phyloP scores from a whole-genome alignment of 139 green algal genomes.

The Chlorella sp. region DNA sequence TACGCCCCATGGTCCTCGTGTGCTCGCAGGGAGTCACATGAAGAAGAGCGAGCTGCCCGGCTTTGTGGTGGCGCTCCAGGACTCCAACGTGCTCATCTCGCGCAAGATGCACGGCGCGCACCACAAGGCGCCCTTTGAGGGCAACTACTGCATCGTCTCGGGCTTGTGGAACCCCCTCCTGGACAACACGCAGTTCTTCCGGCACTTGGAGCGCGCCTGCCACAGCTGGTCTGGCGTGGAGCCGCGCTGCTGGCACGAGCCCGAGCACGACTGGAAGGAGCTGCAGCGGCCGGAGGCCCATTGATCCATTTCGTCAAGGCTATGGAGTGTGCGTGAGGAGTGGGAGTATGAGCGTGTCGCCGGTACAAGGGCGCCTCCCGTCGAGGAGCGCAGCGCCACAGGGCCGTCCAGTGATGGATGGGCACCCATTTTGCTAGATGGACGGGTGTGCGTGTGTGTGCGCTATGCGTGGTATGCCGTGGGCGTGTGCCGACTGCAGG shows the following conservation, averaged over 20 bases:
- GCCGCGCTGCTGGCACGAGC: conserved; percentile 84
- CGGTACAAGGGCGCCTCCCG: no score
- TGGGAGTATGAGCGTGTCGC: no score
- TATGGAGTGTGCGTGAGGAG: no score
- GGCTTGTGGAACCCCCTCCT: conserved; percentile 86
- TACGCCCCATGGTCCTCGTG: no score
- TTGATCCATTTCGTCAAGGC: no score
- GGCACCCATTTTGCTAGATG: no score
- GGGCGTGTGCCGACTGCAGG: no score
- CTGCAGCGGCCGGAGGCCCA: not conserved
- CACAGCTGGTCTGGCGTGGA: conserved; percentile 65
- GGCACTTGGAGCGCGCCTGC: conserved; percentile 34
- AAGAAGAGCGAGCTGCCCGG: conserved; percentile 75
- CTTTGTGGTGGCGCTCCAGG: conserved; percentile 46
- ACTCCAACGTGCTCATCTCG: conserved; percentile 19
- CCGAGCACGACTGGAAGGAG: conserved; percentile 33
- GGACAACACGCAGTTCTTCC: conserved; percentile 66
- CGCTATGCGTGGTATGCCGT: no score
- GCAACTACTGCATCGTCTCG: conserved; percentile 96
- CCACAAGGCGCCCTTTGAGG: conserved; percentile 86
- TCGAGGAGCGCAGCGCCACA: no score
- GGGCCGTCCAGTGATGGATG: no score
- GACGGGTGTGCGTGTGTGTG: no score
- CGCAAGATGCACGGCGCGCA: conserved; percentile 80
- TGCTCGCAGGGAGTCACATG: conserved; percentile 92